A percentile compares a stretch with the other conserved stretches of the same genome.
These are phyloP conservation scores for Clavaria fumosa DNA, from an alignment of 768 basidiomycete species.

Conservation along the genomic window DNA sequence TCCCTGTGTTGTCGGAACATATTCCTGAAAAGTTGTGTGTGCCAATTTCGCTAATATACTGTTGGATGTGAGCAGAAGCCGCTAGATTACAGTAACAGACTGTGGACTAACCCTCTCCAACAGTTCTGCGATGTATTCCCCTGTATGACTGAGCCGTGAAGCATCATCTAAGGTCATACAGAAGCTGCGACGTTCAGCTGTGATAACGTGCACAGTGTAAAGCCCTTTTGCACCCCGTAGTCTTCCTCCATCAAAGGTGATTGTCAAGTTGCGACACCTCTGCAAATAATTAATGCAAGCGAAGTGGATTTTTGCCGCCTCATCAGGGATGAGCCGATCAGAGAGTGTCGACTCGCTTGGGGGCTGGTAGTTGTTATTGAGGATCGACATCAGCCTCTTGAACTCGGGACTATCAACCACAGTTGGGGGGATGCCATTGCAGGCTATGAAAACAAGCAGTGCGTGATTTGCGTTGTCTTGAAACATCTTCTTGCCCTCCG, in stretches of 20 bases:
- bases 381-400: conserved; percentile 3
- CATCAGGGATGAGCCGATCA: conserved; percentile 7
- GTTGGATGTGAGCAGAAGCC: no score
- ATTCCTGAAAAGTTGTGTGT: conserved; percentile 8
- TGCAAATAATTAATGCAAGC: conserved; percentile 3
- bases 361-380: conserved; percentile 6
- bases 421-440: conserved; percentile 7
- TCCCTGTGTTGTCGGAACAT: conserved; percentile 15
- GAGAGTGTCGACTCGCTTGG: conserved; percentile 3
- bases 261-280: conserved; percentile 4
- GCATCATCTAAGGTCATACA: conserved; percentile 9
- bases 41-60: conserved; percentile 12
- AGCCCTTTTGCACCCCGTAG: conserved; percentile 3
- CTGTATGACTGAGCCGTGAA: conserved; percentile 9
- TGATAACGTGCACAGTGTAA: conserved; percentile 7
- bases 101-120: conserved; percentile 4
- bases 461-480: conserved; percentile 3
- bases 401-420: conserved; percentile 7
- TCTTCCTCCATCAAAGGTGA: conserved; percentile 10
- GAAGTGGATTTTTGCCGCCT: conserved; percentile 7
- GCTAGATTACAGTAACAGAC: no score
- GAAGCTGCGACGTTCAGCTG: conserved; percentile 5
- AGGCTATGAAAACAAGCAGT: conserved; percentile 6
- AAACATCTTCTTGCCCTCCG: conserved; percentile 4
- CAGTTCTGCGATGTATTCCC: conserved; percentile 6